A percentile compares a stretch with the other conserved stretches of the same genome.
Evolutionary conservation across 495 filamentous ascomycete genomes (phyloP).

Genomic region (Penicillium ucsense): DNA sequence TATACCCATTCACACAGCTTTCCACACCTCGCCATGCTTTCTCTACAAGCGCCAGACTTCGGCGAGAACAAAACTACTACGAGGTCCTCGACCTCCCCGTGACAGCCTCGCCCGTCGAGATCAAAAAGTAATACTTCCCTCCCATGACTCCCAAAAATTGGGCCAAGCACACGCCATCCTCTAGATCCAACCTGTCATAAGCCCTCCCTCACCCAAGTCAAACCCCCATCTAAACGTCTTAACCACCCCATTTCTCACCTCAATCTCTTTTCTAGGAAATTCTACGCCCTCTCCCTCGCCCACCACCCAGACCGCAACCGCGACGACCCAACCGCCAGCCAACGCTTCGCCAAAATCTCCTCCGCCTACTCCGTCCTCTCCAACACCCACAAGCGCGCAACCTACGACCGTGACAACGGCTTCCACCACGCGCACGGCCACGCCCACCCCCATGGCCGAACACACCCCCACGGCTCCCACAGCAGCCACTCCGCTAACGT

Average conservation of each 20-base stretch:
- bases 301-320: slow-evolving; percentile 94
- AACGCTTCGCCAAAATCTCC: slow-evolving; percentile 75
- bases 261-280: slow-evolving; percentile 39
- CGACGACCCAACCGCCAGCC: slow-evolving; percentile 56
- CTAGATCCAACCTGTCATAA: too few species aligned
- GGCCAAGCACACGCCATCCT: too few species aligned
- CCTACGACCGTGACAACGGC: slow-evolving; percentile 65
- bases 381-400: slow-evolving; percentile 56
- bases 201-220: slow-evolving; percentile 1
- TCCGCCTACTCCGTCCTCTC: slow-evolving; percentile 78
- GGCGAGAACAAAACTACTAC: slow-evolving; percentile 55
- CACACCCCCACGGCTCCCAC: slow-evolving; percentile 33
- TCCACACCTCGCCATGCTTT: slow-evolving; percentile 16
- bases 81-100: slow-evolving; percentile 65
- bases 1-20: neutral
- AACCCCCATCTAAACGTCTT: neutral
- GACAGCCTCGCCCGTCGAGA: slow-evolving; percentile 60
- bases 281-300: slow-evolving; percentile 82
- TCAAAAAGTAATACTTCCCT: slow-evolving; percentile 59
- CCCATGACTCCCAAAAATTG: too few species aligned
- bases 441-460: slow-evolving; percentile 21
- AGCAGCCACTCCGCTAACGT: slow-evolving; percentile 29
- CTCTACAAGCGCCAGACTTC: slow-evolving; percentile 30
- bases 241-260: neutral
- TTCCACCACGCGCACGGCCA: slow-evolving; percentile 21